Conservation (phyloP, 1,139 yeast genomes). For the Geotrichum carabidarum region DNA sequence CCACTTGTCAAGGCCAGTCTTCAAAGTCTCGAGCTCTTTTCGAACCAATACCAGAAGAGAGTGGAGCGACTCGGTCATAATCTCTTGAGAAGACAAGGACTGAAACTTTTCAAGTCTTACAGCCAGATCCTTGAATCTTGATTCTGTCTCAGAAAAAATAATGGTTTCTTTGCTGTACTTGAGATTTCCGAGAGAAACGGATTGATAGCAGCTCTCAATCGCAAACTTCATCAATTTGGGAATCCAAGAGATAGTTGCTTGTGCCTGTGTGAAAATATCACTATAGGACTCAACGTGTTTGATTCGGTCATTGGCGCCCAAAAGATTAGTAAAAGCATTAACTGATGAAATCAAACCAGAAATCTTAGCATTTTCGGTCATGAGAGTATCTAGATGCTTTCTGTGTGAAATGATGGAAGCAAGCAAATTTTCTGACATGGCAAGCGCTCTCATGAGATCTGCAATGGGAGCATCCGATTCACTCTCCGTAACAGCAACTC, state of each 20-base stretch:
- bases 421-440: conserved; percentile 71
- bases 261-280: conserved; percentile 2
- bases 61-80: conserved; percentile 17
- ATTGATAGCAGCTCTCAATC: conserved; percentile 16
- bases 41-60: conserved; percentile 10
- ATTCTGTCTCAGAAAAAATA: conserved; percentile 17
- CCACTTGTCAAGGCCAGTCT: conserved; percentile 12
- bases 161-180: conserved; percentile 13
- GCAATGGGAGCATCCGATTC: conserved; percentile 71
- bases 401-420: conserved; percentile 42
- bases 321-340: conserved; percentile 22
- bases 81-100: conserved; percentile 4
- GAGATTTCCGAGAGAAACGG: conserved; percentile 15
- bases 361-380: conserved; percentile 10
- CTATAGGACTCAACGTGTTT: conserved; percentile 4
- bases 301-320: conserved; percentile 28
- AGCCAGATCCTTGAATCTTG: conserved; percentile 17
- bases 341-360: conserved; percentile 11
- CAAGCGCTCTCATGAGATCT: conserved; percentile 72
- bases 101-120: conserved; percentile 14
- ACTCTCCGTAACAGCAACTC: conserved; percentile 53
- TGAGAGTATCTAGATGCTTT: conserved; percentile 6
- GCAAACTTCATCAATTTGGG: conserved; percentile 23
- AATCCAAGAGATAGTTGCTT: conserved; percentile 21
- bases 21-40: conserved; percentile 9